These are phyloP conservation scores for Talaromyces pinophilus DNA, from an alignment of 2,329 filamentous ascomycete species.

Conservation along the genomic window DNA sequence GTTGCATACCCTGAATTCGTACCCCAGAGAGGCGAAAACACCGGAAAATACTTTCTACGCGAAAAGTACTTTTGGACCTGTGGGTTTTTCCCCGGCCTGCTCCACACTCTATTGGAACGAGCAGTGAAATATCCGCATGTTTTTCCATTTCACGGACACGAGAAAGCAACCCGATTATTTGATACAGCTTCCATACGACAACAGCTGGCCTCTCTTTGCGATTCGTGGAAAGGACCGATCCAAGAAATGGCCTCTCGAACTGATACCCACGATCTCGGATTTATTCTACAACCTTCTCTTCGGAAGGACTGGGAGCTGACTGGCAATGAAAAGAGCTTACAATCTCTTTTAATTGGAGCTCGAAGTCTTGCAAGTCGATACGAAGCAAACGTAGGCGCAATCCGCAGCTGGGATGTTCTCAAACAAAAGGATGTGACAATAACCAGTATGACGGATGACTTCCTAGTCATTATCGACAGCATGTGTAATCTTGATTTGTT, in stretches of 20 bases:
- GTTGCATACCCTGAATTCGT: not conserved
- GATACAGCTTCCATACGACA: not conserved
- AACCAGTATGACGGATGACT: constrained; percentile 39
- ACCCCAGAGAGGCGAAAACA: not conserved
- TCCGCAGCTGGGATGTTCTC: constrained; percentile 25
- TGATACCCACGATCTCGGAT: constrained; percentile 11
- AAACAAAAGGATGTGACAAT: constrained; percentile 27
- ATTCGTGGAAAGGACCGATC: not conserved
- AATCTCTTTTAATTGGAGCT: constrained; percentile 2
- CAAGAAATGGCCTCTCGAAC: not conserved
- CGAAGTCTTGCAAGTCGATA: constrained; percentile 5
- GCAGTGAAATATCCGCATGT: not conserved
- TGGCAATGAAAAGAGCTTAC: not conserved
- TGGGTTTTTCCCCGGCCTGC: not conserved
- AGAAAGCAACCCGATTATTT: not conserved
- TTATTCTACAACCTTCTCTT: not conserved
- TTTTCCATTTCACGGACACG: not conserved
- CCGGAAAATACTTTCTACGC: not conserved
- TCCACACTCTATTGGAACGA: not conserved
- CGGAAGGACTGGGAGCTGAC: constrained; percentile 2
- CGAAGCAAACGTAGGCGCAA: not conserved
- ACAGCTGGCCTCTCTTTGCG: not conserved
- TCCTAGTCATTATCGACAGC: constrained; percentile 48
- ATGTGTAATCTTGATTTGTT: constrained; percentile 46
- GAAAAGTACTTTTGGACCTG: not conserved